Evolutionary conservation across 2,329 filamentous ascomycete species (phyloP), one percentile per base, ranked within the genome.

Genomic region (Massarina eburnea): DNA sequence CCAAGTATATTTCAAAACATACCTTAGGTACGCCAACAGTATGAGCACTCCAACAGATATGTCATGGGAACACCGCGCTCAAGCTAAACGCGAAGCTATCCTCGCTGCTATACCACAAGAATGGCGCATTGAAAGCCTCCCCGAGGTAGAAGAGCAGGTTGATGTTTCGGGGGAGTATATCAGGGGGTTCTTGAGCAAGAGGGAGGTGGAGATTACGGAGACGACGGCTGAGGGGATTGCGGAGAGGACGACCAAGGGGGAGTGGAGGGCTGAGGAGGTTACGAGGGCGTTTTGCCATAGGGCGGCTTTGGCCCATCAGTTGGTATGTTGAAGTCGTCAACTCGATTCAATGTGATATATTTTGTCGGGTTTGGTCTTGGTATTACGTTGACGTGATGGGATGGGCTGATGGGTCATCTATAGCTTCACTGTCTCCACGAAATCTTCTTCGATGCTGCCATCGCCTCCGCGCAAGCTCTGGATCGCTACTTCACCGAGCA

Each of bases 161-260:
- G 80, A 69, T 38, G 65, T 69, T 10, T 67, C 65, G 12, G 57
- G 78, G 5, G 46, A 68, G 12, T 84, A 79, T 52, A 76, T 84
- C 34, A 76, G 80, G 22, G 75, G 82, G 42, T 84, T 75, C 49
- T 70, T 85, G 1, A 73, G 67, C 5, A 45, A 73, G 17, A 62
- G 72, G 32, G 82, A 85, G 55, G 70, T 84, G 10, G 75, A 79
- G 33, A 84, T 85, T 46, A 86, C 83, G 0, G 80, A 84, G 55
- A 79, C 77, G 4, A 78, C 81, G 58, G 80, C 81, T 3, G 74
- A 78, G 5, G 77, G 73, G 0, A 82, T 85, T 45, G 76, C 78
- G 1, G 69, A 76, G 39, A 77, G 78, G 35, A 82, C 80, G 1
- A 75, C 73, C 0, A 68, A 71, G 2, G 81, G 81, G 2, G 52